A percentile compares a stretch with the other conserved stretches of the same genome.
These are phyloP conservation scores for Fusarium tuaranense DNA, from an alignment of 2,329 filamentous ascomycete species.

Conservation along the genomic window DNA sequence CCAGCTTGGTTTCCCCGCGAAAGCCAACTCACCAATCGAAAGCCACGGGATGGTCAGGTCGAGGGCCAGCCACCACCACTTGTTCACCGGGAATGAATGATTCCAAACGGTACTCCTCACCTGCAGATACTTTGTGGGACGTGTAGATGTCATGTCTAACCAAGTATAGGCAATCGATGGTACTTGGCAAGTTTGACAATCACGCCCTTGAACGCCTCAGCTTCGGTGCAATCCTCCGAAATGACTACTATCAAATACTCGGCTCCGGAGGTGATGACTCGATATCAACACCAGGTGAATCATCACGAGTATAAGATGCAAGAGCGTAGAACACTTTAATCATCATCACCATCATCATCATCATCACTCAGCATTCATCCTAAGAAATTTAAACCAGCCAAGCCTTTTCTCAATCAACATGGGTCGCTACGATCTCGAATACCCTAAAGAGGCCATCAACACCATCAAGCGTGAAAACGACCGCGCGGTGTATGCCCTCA, in stretches of 20 bases:
- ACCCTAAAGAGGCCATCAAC: conserved; percentile 73
- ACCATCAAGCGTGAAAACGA: conserved; percentile 76
- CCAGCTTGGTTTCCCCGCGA: conserved; percentile 18
- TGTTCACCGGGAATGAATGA: not conserved
- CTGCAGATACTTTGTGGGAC: not conserved
- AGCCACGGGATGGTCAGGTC: conserved; percentile 36
- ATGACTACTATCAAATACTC: not conserved
- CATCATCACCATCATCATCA: not conserved
- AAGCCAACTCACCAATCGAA: conserved; percentile 36
- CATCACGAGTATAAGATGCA: conserved; percentile 17
- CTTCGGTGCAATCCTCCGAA: conserved; percentile 18
- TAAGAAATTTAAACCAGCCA: not conserved
- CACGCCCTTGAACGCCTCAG: not conserved
- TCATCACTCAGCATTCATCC: not conserved
- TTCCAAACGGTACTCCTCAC: not conserved
- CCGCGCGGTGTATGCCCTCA: conserved; percentile 76
- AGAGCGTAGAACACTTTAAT: not conserved
- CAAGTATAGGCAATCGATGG: not conserved
- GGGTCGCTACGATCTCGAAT: conserved; percentile 61
- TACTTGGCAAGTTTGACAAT: conserved; percentile 4
- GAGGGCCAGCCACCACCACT: conserved; percentile 27
- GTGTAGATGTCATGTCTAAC: not conserved
- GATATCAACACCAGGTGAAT: not conserved
- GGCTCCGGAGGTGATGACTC: conserved; percentile 14
- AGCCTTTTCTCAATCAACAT: conserved; percentile 35